Percentiles rank a stretch among this genome's conserved stretches.
These are phyloP conservation scores for Penicillium sp. DNA, from an alignment of 2,329 filamentous ascomycete genomes.

Conservation along the genomic window DNA sequence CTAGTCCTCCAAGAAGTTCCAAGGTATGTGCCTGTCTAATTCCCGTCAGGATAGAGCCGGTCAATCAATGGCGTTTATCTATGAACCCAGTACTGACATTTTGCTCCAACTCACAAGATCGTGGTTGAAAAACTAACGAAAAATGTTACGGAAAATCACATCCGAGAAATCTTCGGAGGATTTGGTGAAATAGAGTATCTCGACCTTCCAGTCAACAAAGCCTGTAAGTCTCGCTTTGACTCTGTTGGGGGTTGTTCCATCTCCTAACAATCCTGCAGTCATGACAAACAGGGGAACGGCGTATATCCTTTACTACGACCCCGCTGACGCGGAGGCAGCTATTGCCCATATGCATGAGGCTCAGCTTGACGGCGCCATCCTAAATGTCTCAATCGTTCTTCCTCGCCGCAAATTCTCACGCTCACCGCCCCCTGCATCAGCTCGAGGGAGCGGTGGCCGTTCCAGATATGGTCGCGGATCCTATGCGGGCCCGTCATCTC, in stretches of 20 bases:
- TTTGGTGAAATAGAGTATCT: slow-evolving; percentile 84
- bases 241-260: not conserved
- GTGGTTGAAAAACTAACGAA: slow-evolving; percentile 95
- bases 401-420: slow-evolving; percentile 78
- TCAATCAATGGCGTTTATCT: not conserved
- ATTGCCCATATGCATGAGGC: slow-evolving; percentile 98
- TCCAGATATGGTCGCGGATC: slow-evolving; percentile 32
- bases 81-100: not conserved
- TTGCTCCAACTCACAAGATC: slow-evolving; percentile 58
- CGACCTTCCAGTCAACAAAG: slow-evolving; percentile 82
- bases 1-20: slow-evolving; percentile 33
- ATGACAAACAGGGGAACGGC: slow-evolving; percentile 89
- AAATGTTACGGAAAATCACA: slow-evolving; percentile 83
- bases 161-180: slow-evolving; percentile 85
- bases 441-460: slow-evolving; percentile 57
- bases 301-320: slow-evolving; percentile 78
- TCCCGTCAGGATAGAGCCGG: not conserved
- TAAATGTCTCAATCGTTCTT: slow-evolving; percentile 85
- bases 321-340: slow-evolving; percentile 77
- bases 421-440: slow-evolving; percentile 68
- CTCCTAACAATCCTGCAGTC: slow-evolving; percentile 51
- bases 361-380: slow-evolving; percentile 77
- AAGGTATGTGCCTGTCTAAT: slow-evolving; percentile 27
- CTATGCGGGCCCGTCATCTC: slow-evolving; percentile 27
- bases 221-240: slow-evolving; percentile 56